A percentile compares a stretch with the other conserved stretches of the same genome.
These are phyloP conservation scores for Vickermania ingenoplastis DNA, from an alignment of 208 protist genomes.

Conservation along the genomic window DNA sequence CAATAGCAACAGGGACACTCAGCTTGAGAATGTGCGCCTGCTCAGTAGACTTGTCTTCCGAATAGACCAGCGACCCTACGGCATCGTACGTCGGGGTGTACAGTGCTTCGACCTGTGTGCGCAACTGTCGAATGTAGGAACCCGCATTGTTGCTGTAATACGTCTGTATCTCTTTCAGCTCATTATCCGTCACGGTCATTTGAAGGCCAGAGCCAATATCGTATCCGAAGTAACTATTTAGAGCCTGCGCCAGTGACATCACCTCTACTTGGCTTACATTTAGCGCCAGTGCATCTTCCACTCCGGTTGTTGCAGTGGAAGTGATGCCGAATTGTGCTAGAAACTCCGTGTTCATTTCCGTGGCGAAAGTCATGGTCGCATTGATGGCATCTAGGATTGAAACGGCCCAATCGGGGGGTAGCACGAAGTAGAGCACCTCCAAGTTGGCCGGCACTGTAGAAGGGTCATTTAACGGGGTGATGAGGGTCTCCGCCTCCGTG, in stretches of 20 bases:
- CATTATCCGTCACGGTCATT: constrained; percentile 1
- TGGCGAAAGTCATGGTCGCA: neutral
- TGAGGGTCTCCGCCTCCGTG: neutral
- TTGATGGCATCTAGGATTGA: neutral
- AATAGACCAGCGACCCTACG: neutral
- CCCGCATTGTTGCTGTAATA: neutral
- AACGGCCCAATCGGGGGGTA: neutral
- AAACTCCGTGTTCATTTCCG: neutral
- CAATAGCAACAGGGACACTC: neutral
- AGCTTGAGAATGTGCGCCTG: neutral
- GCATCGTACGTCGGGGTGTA: neutral
- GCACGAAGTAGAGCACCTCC: neutral
- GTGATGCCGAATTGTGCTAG: neutral
- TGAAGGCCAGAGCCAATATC: neutral
- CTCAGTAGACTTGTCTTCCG: neutral
- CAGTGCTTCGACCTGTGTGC: neutral
- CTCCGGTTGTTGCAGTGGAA: neutral
- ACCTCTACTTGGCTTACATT: neutral
- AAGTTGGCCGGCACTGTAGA: neutral
- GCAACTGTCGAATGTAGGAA: neutral
- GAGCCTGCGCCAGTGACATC: neutral
- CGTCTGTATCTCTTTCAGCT: neutral
- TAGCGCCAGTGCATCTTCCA: neutral
- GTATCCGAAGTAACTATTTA: neutral
- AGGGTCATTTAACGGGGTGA: neutral